Evolutionary conservation across 805 yeast genomes (phyloP), one percentile per base, ranked within the genome.

Genomic region (Yarrowia sp.): DNA sequence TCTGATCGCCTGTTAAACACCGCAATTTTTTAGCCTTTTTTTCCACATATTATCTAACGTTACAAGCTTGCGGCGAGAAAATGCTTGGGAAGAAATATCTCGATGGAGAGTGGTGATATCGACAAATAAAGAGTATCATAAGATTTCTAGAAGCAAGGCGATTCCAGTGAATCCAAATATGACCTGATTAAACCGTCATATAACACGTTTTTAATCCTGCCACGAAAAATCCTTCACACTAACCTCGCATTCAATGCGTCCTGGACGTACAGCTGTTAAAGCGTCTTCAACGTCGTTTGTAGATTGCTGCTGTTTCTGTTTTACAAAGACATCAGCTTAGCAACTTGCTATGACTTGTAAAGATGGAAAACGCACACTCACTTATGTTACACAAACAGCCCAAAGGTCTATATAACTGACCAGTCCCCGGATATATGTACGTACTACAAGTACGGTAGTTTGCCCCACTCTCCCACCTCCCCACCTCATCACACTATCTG

Each of bases 401-500:
- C 22, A 19, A 38, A 10, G 2, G 11, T 36, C 38, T 35, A 35
- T 16, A 35, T 16, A 35, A 8, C 38, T 8, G 17, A n/a, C 10
- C n/a, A 7, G 12, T 17, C 2, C 21, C 41, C 41, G 12, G 4
- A 17, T 3, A 35, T 35, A 32, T 16, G 17, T 16, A 14, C n/a
- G 11, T 17, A 1, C 16, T 4, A 14, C 11, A n/a, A n/a, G n/a
- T n/a, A n/a, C n/a, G n/a, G n/a, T 22, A 16, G 16, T 19, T 24
- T 16, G 48, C 48, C 19, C 48, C 32, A 16, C 48, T 32, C 40
- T 24, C 52, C 51, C 52, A 17, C 52, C 52, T 46, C 52, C 36
- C 54, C 54, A 48, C 54, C 54, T 48, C 54, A 48, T 48, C 54
- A 32, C 54, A 48, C 54, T 48, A 48, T 48, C 54, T 32, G 54